Evolutionary conservation across 2,329 filamentous ascomycete genomes (phyloP).

Genomic region (Diaporthe aspalathi): DNA sequence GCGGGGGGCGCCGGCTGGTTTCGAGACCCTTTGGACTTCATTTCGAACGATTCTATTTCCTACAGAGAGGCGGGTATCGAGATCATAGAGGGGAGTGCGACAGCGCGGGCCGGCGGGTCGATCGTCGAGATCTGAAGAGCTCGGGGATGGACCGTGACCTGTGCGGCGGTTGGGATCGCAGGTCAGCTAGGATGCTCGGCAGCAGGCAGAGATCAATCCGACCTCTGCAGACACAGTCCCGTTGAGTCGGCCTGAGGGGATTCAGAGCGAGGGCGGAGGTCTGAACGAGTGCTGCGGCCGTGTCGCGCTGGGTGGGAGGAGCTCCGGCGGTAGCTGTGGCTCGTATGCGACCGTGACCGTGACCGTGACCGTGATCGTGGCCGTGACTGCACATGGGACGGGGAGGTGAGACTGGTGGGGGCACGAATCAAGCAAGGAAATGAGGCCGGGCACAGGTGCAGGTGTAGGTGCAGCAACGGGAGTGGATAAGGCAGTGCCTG

Average conservation of each 20-base stretch:
- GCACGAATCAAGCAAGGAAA: slow-evolving; percentile 19
- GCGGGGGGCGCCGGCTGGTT: slow-evolving; percentile 44
- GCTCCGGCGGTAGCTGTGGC: slow-evolving; percentile 27
- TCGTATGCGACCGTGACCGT: slow-evolving; percentile 21
- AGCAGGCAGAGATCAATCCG: background rate
- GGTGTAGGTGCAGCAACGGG: slow-evolving; percentile 2
- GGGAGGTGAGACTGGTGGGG: slow-evolving; percentile 10
- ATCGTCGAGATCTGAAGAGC: slow-evolving; percentile 27
- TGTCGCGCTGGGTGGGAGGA: slow-evolving; percentile 12
- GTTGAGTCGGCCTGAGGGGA: background rate
- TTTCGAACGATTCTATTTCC: slow-evolving; percentile 29
- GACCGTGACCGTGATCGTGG: too few relatives aligned
- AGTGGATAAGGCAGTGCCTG: slow-evolving; percentile 4
- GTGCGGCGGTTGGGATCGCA: slow-evolving; percentile 1
- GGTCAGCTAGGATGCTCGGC: slow-evolving; percentile 29
- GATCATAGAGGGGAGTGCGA: slow-evolving; percentile 36
- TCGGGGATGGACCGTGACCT: slow-evolving; percentile 32
- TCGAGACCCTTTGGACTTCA: slow-evolving; percentile 48
- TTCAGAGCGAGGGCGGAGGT: slow-evolving; percentile 6
- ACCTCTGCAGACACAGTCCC: background rate
- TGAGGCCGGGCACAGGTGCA: slow-evolving; percentile 2
- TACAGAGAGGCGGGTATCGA: slow-evolving; percentile 19
- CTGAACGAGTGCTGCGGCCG: slow-evolving; percentile 17
- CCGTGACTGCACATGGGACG: slow-evolving; percentile 22
- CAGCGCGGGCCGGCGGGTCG: slow-evolving; percentile 37